Percentiles rank a stretch among this genome's conserved stretches.
phyloP scores from a whole-genome alignment of 2,329 filamentous ascomycete genomes.

The Rhynchosporium graminicola region DNA sequence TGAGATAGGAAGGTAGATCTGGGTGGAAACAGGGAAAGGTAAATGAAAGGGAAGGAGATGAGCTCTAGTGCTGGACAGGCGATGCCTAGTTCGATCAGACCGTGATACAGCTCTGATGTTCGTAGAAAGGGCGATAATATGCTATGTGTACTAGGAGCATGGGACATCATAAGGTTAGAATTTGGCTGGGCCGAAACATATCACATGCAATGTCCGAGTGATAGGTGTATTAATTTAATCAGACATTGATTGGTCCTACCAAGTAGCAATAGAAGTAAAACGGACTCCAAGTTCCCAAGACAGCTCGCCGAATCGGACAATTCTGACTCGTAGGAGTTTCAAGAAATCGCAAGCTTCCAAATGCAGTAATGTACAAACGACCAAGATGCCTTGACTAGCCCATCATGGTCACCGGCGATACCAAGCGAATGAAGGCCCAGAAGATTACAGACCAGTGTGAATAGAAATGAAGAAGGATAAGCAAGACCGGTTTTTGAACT shows the following conservation, averaged over 20 bases:
- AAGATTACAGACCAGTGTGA: background rate
- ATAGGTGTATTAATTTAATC: background rate
- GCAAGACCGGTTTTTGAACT: slow-evolving; percentile 13
- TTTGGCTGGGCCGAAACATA: no score
- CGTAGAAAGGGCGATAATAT: no score
- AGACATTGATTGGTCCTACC: background rate
- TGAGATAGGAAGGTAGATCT: background rate
- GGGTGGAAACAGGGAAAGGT: background rate
- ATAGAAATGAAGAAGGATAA: slow-evolving; percentile 4
- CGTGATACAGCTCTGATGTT: no score
- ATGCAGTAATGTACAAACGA: slow-evolving; percentile 7
- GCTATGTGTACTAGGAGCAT: no score
- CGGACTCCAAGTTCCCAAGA: background rate
- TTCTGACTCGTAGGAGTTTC: background rate
- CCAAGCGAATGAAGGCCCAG: background rate
- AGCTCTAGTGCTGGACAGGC: background rate
- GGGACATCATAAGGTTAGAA: no score
- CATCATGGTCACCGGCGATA: slow-evolving; percentile 4
- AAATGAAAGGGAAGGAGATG: slow-evolving; percentile 6
- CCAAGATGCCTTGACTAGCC: slow-evolving; percentile 1
- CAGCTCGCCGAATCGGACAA: slow-evolving; percentile 1
- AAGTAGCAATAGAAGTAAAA: background rate
- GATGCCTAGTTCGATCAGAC: no score
- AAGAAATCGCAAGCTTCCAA: background rate
- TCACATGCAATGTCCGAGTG: background rate